These are phyloP conservation scores for Obba rivulosa DNA, from an alignment of 768 basidiomycete species.

Conservation along the genomic window DNA sequence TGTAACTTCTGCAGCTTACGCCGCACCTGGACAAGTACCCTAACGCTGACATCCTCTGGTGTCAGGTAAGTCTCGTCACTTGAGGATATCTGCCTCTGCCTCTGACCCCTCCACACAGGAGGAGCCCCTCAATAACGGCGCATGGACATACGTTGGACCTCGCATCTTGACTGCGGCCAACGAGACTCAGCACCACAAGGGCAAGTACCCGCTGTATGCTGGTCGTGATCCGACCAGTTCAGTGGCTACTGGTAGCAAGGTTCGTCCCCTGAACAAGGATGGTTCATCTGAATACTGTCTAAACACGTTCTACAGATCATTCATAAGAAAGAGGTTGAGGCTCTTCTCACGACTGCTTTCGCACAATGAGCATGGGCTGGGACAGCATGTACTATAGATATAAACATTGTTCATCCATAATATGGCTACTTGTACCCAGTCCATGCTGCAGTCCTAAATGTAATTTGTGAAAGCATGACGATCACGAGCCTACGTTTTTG, in stretches of 20 bases:
- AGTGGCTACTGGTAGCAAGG: constrained; percentile 90
- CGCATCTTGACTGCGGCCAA: constrained; percentile 91
- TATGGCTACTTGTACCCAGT: no score
- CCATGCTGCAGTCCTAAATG: no score
- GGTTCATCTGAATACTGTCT: constrained; percentile 20
- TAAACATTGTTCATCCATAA: no score
- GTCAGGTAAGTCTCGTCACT: constrained; percentile 52
- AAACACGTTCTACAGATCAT: constrained; percentile 59
- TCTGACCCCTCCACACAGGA: constrained; percentile 41
- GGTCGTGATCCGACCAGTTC: constrained; percentile 91
- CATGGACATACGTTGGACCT: constrained; percentile 95
- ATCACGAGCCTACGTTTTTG: constrained; percentile 12
- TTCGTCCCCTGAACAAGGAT: constrained; percentile 22
- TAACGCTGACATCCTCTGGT: constrained; percentile 91
- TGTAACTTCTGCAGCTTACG: constrained; percentile 52
- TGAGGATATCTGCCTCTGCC: neutral
- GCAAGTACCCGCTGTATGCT: constrained; percentile 88
- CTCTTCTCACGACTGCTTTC: constrained; percentile 64
- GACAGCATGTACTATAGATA: no score
- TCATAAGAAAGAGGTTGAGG: constrained; percentile 89
- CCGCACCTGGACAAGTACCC: constrained; percentile 96
- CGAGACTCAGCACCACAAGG: constrained; percentile 85
- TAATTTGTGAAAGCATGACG: no score
- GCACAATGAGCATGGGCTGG: constrained; percentile 13
- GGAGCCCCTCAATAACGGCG: constrained; percentile 95